These are phyloP conservation scores for Oryza australiensis DNA, from an alignment of 176 grass and related monocot genomes.

Conservation along the genomic window DNA sequence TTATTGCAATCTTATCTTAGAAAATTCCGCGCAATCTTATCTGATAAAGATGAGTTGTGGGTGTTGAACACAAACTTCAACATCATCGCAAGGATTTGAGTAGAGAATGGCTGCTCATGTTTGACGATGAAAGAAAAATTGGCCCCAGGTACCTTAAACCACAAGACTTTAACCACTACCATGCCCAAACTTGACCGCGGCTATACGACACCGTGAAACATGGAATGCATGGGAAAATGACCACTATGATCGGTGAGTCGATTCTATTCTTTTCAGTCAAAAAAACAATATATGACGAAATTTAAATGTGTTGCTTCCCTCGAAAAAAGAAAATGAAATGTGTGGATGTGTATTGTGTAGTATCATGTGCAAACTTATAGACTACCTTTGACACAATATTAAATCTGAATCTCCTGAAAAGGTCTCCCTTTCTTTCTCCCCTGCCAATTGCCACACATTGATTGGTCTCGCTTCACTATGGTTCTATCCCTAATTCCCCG, in stretches of 20 bases:
- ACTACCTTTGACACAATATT: background rate
- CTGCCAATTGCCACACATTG: background rate
- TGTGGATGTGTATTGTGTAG: background rate
- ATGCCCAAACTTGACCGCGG: background rate
- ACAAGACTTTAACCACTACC: background rate
- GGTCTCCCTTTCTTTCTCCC: no score
- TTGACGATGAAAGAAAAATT: background rate
- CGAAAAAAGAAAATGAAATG: no score
- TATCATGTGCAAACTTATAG: background rate
- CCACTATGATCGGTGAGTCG: background rate
- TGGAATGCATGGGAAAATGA: background rate
- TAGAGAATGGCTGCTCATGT: background rate
- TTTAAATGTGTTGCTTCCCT: no score
- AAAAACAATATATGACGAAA: no score
- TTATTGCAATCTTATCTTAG: constrained; percentile 6
- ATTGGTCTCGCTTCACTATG: background rate
- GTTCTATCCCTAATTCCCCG: background rate
- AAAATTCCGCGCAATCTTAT: constrained; percentile 28
- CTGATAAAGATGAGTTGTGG: constrained; percentile 13
- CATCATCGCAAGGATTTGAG: background rate
- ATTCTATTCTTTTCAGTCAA: background rate
- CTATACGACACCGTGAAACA: background rate
- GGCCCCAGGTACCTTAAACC: background rate
- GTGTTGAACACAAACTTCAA: constrained; percentile 22
- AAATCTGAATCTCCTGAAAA: background rate